Evolutionary conservation across 1,139 yeast genomes (phyloP), one percentile per base, ranked within the genome.

Genomic region (Entelexis paramagnoliae): DNA sequence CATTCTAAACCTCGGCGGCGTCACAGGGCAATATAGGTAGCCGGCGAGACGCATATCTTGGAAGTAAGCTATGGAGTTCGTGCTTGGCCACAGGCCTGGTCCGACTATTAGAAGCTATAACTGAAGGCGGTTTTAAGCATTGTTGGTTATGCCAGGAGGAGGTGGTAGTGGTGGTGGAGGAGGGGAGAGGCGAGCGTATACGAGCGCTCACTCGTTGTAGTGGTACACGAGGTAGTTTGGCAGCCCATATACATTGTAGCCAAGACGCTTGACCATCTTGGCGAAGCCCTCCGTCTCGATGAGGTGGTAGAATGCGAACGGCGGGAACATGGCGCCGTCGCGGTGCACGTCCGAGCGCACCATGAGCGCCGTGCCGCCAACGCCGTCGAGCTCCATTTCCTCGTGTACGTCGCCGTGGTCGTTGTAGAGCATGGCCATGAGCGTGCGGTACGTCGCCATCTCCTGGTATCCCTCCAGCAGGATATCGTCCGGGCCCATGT

Each of bases 321-420:
- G 85, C 19, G 98, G 98, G 78, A 91, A 91, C 96, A 89, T 89
- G 53, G 97, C 97, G 50, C 98, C 98, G 66, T 91, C 98, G 66
- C 98, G 78, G 69, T 91, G 98, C 53, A 91, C 98, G 60, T 88
- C 96, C 10, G 97, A 95, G 66, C 89, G 87, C 34, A 91, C 98
- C 69, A 91, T 68, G 35, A 94, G 81, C 42, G 96, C 95, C 30
- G 97, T 95, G 35, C 73, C 97, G 52, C 98, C 98, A 54, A 91
- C 97, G 66, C 98, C 98, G 67, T 91, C 98, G 55, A 91, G 74
- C 36, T 79, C 78, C 83, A 89, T 82, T 49, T 62, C 70, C 4
- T 80, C 75, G 56, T 74, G 72, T 14, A 63, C 58, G 55, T 81
- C 81, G 22, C 83, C 91, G 8, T 72, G 71, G 7, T 80, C 70